Conservation (phyloP, 176 grass and related monocot genomes). For the barley (Hordeum vulgare) region MorexV3_pseudomolecules_assembly NC_058521.1:601729812-601730311, state of each 20-base stretch:
- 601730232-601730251: slow-evolving; percentile 79
- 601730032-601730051: slow-evolving; percentile 87
- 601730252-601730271: slow-evolving; percentile 72
- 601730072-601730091: slow-evolving; percentile 47
- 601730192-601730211: slow-evolving; percentile 85
- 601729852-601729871: neutral
- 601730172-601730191: slow-evolving; percentile 80
- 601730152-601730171: slow-evolving; percentile 91
- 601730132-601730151: slow-evolving; percentile 87
- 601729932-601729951: too few relatives aligned
- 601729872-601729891: neutral
- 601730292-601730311: slow-evolving; percentile 91
- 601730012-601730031: slow-evolving; percentile 82
- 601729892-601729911: neutral
- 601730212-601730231: slow-evolving; percentile 70
- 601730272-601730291: slow-evolving; percentile 76
- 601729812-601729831: neutral
- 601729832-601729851: neutral
- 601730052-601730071: slow-evolving; percentile 74
- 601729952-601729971: too few relatives aligned
- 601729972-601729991: neutral
- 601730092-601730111: slow-evolving; percentile 80
- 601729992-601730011: slow-evolving; percentile 63
- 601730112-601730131: slow-evolving; percentile 58
- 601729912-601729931: too few relatives aligned